These are phyloP conservation scores for Sorghum bicolor DNA, from an alignment of 176 grass and related monocot genomes.

Conservation along the genomic window DNA sequence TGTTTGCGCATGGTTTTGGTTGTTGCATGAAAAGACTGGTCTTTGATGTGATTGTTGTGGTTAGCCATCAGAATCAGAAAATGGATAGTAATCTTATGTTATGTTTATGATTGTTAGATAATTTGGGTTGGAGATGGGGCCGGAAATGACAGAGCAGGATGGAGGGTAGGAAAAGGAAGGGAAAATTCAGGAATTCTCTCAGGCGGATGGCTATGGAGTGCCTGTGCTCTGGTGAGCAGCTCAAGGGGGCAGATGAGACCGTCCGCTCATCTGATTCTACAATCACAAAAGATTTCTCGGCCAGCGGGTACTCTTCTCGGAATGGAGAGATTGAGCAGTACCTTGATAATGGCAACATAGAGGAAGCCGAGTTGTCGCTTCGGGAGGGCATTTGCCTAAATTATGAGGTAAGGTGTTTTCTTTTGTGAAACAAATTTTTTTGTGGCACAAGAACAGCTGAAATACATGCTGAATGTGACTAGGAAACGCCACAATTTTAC, in stretches of 20 bases:
- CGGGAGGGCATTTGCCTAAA: conserved; percentile 74
- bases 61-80: background rate
- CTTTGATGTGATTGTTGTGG: conserved; percentile 20
- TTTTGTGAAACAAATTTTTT: conserved; percentile 20
- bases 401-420: conserved; percentile 57
- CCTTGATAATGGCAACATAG: conserved; percentile 66
- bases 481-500: background rate
- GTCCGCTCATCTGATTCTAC: conserved; percentile 40
- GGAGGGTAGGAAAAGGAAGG: conserved; percentile 43
- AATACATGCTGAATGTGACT: conserved; percentile 10
- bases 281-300: conserved; percentile 52
- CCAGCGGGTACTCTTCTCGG: conserved; percentile 38
- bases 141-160: conserved; percentile 34
- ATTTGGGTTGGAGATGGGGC: conserved; percentile 18
- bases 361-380: conserved; percentile 86
- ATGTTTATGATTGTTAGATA: conserved; percentile 32
- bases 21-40: background rate
- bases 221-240: conserved; percentile 90
- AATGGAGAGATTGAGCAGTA: conserved; percentile 47
- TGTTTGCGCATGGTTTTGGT: background rate
- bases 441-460: background rate
- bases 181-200: conserved; percentile 25
- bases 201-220: conserved; percentile 72
- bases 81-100: conserved; percentile 5
- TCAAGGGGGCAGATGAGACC: conserved; percentile 60